Evolutionary conservation across 768 basidiomycete species (phyloP), one percentile per base, ranked within the genome.

Genomic region (Amanita brunnescens): DNA sequence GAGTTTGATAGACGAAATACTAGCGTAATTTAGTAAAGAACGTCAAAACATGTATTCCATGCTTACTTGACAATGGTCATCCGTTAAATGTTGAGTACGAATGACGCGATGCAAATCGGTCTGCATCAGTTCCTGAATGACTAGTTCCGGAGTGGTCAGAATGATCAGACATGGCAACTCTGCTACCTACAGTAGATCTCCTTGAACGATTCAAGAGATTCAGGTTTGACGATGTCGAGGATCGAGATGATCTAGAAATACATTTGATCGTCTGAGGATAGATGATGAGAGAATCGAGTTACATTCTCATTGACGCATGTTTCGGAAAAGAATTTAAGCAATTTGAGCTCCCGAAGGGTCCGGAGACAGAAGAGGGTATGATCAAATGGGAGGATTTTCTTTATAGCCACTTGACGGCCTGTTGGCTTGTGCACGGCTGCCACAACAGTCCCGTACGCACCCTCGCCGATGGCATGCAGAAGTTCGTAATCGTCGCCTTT

Each of bases 41-140:
- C n/a, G 42, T 7, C 3, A 29, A 44, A 16, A 8, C 29, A 26
- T 24, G 23, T 10, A 26, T 16, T 0, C 9, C 16, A 29, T 3
- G 8, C 42, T 44, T 8, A 44, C 42, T 44, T 44, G 42, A 59
- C 83, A 86, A 63, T 97, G 94, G 62, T 97, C 93, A 63, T 98
- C 95, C 52, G 85, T 87, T 37, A 99, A 75, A 53, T 88, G 81
- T 67, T 98, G 95, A 0, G 96, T 95, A 21, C 91, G 78, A 59
- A 99, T 97, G 42, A 99, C 96, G 49, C 95, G 84, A 64, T 98
- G 93, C 58, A 98, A 72, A 70, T 98, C 95, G 0, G 91, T 95
- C 68, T 96, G 95, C 67, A 95, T 81, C 57, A 91, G 72, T 64
- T 91, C 88, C 67, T 77, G 74, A 30, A 44, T 44, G 26, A 44